phyloP scores from a whole-genome alignment of 176 grass and related monocot species.

The Puya raimondii region DNA sequence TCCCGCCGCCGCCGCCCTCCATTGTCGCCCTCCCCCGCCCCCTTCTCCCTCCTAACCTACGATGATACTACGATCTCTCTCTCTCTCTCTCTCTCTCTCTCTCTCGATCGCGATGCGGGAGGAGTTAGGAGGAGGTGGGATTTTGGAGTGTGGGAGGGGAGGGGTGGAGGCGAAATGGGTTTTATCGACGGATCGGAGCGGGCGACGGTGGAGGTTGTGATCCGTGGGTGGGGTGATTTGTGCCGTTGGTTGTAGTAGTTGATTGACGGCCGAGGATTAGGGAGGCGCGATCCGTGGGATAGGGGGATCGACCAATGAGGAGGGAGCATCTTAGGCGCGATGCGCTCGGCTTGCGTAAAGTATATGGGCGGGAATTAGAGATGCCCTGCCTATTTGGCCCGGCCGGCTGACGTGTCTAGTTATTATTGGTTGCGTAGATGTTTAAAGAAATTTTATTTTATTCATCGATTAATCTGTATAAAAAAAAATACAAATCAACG shows the following conservation, averaged over 20 bases:
- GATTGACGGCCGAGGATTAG: neutral
- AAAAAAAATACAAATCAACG: too few relatives aligned
- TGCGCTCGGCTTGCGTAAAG: neutral
- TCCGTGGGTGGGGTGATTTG: neutral
- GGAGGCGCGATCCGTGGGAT: constrained; percentile 25
- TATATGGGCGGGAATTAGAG: too few relatives aligned
- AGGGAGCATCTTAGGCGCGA: neutral
- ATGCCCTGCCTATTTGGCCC: too few relatives aligned
- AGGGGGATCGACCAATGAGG: constrained; percentile 17
- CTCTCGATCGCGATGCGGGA: neutral
- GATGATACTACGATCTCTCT: too few relatives aligned
- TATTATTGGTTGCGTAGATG: too few relatives aligned
- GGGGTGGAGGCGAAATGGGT: neutral
- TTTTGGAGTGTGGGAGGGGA: constrained; percentile 6
- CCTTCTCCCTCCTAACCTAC: too few relatives aligned
- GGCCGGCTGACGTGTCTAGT: too few relatives aligned
- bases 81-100: neutral
- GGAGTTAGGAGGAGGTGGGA: neutral
- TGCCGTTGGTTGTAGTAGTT: neutral
- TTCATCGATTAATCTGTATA: too few relatives aligned
- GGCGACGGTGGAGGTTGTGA: neutral
- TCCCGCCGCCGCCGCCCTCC: constrained; percentile 18
- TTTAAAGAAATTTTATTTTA: too few relatives aligned
- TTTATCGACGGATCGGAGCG: constrained; percentile 9
- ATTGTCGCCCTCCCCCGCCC: neutral